Evolutionary conservation across 192 early-diverging fungal genomes (phyloP), one percentile per base, ranked within the genome.

Genomic region (Backusella tuberculispora): DNA sequence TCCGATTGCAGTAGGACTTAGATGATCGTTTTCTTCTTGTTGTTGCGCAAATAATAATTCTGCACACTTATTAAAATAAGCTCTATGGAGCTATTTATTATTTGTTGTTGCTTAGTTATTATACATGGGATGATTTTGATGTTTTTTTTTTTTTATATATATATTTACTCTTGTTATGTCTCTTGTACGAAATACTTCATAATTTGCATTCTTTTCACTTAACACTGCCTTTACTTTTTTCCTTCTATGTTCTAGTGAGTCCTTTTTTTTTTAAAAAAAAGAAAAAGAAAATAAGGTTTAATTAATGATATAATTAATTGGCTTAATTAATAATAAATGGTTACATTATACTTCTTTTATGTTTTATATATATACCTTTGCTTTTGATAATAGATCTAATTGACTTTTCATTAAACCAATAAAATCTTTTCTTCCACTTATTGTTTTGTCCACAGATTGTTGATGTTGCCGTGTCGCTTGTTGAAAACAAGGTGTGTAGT

Each of bases 161-260:
- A 42, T 43, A 40, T 40, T 53, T 72, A 72, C 71, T 53, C 56
- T 72, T 60, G n/a, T 4, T 14, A 72, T 72, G 42, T 72, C 71
- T 42, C 71, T 50, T 56, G 71, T 72, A 26, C 71, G 47, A 43
- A 63, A 72, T 17, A 14, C 21, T 17, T 40, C 40, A 63, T 72
- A 72, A 24, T 42, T 38, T 26, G 53, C 1, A 63, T 72, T 72
- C 50, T 72, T 72, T 10, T 72, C 71, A 29, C 50, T 53, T 13
- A 72, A 37, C 6, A 72, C 71, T 5, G 21, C 19, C 37, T 72
- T 72, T 26, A 72, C 71, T 63, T 41, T 72, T 19, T 72, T 72
- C 42, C 50, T 43, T 43, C 53, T n/a, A 13, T 72, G 71, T 38
- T 72, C 71, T 56, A 40, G 41, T 9, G 46, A 42, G 19, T 72